Evolutionary conservation across 2,329 filamentous ascomycete species (phyloP).

Genomic region (Fusarium sterilihyphosum): DNA sequence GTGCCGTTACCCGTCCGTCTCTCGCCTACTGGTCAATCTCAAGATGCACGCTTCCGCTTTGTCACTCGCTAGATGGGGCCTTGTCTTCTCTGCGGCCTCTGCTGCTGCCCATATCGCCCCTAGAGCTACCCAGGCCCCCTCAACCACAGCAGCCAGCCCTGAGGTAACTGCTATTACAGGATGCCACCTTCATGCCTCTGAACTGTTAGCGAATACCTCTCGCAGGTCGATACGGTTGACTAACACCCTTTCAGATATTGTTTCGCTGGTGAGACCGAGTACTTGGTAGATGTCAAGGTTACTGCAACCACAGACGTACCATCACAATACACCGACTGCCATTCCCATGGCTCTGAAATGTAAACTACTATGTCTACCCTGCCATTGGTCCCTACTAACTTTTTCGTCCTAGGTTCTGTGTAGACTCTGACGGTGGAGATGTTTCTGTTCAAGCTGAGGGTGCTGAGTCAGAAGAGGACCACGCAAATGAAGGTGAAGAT

Average conservation of each 20-base stretch:
- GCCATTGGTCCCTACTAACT: conserved; percentile 2
- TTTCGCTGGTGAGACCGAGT: conserved; percentile 55
- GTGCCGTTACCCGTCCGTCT: neutral
- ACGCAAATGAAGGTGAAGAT: conserved; percentile 24
- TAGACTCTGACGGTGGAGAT: conserved; percentile 68
- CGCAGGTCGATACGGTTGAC: neutral
- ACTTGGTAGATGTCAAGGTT: conserved; percentile 55
- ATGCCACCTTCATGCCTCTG: conserved; percentile 54
- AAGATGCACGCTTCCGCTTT: conserved; percentile 30
- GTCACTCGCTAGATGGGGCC: conserved; percentile 30
- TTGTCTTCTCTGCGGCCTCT: conserved; percentile 23
- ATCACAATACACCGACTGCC: conserved; percentile 71
- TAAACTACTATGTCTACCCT: conserved; percentile 48
- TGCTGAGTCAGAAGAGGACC: conserved; percentile 36
- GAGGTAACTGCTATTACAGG: conserved; percentile 51
- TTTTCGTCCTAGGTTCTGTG: conserved; percentile 62
- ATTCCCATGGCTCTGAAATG: conserved; percentile 67
- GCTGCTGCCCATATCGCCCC: conserved; percentile 37
- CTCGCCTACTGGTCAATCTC: neutral
- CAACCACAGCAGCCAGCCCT: conserved; percentile 34
- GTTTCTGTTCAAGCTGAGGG: conserved; percentile 62
- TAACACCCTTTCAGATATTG: conserved; percentile 52
- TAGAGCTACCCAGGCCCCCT: conserved; percentile 47
- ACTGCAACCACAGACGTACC: conserved; percentile 67
- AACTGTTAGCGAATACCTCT: conserved; percentile 48